Evolutionary conservation across 176 grass and related monocot species (phyloP).

Genomic region (Rhynchospora breviuscula): DNA sequence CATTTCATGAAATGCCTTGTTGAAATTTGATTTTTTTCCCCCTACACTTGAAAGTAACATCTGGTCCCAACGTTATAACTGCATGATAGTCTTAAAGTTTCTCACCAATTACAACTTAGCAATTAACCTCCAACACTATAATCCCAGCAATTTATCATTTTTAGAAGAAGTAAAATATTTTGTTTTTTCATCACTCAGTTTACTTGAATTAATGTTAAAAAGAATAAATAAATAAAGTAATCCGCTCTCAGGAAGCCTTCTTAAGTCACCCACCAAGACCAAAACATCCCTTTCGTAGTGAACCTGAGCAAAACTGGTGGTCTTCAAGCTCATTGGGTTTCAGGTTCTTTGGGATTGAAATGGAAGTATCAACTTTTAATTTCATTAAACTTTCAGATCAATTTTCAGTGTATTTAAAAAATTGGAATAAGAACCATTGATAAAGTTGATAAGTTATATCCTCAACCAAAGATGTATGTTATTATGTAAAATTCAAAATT

Average conservation of each 20-base stretch:
- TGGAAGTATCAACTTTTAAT: neutral
- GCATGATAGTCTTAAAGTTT: too few relatives aligned
- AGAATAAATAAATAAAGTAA: neutral
- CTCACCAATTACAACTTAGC: neutral
- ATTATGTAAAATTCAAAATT: neutral
- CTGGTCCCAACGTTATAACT: too few relatives aligned
- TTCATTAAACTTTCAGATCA: neutral
- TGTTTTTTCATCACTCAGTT: neutral
- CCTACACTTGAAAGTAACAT: too few relatives aligned
- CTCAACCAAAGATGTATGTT: neutral
- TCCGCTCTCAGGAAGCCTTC: neutral
- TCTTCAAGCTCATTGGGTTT: neutral
- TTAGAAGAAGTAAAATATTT: neutral
- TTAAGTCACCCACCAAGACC: neutral
- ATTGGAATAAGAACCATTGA: neutral
- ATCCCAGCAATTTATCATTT: neutral
- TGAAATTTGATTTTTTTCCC: too few relatives aligned
- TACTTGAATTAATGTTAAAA: neutral
- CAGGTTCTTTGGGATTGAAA: neutral
- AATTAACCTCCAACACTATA: neutral
- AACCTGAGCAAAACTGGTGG: neutral
- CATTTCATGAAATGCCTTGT: neutral
- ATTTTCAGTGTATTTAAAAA: neutral
- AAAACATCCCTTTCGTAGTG: neutral
- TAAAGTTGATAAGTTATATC: neutral